Evolutionary conservation across 2,329 filamentous ascomycete species (phyloP).

Genomic region (Diaporthe vexans): DNA sequence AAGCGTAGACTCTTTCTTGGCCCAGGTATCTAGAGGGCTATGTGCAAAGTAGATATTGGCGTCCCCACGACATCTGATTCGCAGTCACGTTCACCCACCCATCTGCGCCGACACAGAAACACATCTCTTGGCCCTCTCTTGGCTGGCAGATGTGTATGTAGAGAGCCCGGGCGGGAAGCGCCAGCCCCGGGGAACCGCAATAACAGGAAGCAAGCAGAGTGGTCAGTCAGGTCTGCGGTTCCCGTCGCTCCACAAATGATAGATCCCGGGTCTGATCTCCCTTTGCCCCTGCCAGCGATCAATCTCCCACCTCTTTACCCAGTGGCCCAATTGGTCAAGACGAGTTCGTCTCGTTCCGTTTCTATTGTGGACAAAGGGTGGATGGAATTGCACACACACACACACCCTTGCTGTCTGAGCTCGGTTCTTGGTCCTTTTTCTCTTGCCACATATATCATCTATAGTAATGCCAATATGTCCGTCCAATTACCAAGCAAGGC

Average conservation of each 20-base stretch:
- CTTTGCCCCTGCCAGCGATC: neutral
- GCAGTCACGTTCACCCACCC: neutral
- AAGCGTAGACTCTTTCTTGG: neutral
- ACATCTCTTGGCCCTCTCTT: conserved; percentile 23
- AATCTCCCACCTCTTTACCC: neutral
- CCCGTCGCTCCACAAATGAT: neutral
- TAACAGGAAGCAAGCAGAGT: neutral
- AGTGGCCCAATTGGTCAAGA: neutral
- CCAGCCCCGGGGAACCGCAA: neutral
- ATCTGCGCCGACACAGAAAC: neutral
- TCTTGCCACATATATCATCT: neutral
- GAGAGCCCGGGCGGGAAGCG: conserved; percentile 1
- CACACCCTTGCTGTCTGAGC: no score
- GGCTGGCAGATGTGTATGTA: neutral
- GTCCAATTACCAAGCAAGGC: neutral
- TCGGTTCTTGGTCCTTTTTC: no score
- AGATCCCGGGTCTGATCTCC: neutral
- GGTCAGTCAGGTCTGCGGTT: neutral
- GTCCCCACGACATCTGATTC: neutral
- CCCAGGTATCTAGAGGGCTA: no score
- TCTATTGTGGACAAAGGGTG: no score
- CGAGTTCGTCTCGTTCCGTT: neutral
- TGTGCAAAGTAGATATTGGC: neutral
- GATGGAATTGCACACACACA: no score
- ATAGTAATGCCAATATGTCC: neutral